Evolutionary conservation across 768 basidiomycete species (phyloP), one percentile per base, ranked within the genome.

Genomic region (Macrolepiota fuliginosa): DNA sequence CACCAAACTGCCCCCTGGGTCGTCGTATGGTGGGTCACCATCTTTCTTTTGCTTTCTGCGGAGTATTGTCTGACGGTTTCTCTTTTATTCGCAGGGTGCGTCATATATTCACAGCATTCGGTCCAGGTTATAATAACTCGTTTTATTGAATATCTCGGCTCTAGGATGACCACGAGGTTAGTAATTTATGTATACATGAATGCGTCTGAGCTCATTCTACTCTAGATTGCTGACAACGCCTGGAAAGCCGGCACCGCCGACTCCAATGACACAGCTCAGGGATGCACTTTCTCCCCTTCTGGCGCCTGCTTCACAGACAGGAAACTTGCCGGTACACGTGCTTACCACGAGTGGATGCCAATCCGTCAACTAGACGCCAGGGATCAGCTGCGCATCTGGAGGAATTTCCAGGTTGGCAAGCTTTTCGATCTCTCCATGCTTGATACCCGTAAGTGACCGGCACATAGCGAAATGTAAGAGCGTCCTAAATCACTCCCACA

Each of bases 291-390:
- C 67, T 82, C 82, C 2, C 69, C 81, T 2, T 82, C 82, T 2
- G 81, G 80, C 1, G 82, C 81, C 9, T 83, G 83, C 65, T 86
- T 85, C 72, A 83, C 83, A 3, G 82, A 85, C 67, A 73, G 85
- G 37, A 86, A 86, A 69, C 69, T 84, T 2, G 83, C 84, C 40
- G 85, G 82, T 9, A 79, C 84, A 24, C 73, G 83, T 29, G 83
- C 82, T 0, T 85, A 84, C 65, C 83, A 84, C 65, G 83, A 85
- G 62, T 86, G 84, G 84, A 79, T 86, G 74, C 84, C 83, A 9
- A 83, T 86, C 61, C 77, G 85, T 5, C 82, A 85, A 64, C 81
- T 87, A 17, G 78, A 78, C 37, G 75, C 78, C 1, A 77, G 77
- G 53, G 83, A 85, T 69, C 77, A 81, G 64, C 77, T 86, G 15